Evolutionary conservation across 2,329 filamentous ascomycete species (phyloP).

Genomic region (Fusarium sp.): DNA sequence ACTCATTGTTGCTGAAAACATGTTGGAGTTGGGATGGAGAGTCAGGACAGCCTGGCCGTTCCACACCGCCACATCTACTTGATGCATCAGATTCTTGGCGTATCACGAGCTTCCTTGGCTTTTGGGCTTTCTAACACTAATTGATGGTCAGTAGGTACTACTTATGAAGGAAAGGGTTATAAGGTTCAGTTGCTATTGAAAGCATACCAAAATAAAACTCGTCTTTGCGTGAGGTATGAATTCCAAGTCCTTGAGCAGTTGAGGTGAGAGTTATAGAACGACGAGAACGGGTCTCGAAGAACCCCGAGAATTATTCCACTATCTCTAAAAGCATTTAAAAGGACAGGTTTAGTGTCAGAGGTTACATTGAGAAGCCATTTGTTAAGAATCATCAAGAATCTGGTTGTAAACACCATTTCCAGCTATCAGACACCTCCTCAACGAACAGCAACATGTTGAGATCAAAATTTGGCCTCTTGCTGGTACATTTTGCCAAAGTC

Average conservation of each 20-base stretch:
- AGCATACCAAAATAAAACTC: not conserved
- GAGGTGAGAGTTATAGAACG: not conserved
- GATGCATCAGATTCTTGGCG: not conserved
- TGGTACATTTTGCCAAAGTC: not conserved
- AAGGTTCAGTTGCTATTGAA: not conserved
- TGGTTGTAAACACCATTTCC: not conserved
- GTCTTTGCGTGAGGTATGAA: not conserved
- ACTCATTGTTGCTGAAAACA: not conserved
- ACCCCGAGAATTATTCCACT: not conserved
- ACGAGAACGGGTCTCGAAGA: not conserved
- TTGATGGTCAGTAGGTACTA: rapidly evolving
- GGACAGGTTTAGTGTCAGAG: not conserved
- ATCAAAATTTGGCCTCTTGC: not conserved
- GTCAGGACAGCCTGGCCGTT: not conserved
- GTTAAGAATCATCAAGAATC: not conserved
- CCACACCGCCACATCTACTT: not conserved
- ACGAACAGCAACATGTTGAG: not conserved
- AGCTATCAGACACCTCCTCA: not conserved
- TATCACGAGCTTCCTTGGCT: not conserved
- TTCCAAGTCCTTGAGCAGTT: not conserved
- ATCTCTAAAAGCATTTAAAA: not conserved
- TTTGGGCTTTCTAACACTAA: not conserved
- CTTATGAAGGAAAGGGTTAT: not conserved
- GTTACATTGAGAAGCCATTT: not conserved
- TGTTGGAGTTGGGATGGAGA: not conserved